These are phyloP conservation scores for Hymenoscyphus fraxineus DNA, from an alignment of 2,329 filamentous ascomycete genomes.

Conservation along the genomic window DNA sequence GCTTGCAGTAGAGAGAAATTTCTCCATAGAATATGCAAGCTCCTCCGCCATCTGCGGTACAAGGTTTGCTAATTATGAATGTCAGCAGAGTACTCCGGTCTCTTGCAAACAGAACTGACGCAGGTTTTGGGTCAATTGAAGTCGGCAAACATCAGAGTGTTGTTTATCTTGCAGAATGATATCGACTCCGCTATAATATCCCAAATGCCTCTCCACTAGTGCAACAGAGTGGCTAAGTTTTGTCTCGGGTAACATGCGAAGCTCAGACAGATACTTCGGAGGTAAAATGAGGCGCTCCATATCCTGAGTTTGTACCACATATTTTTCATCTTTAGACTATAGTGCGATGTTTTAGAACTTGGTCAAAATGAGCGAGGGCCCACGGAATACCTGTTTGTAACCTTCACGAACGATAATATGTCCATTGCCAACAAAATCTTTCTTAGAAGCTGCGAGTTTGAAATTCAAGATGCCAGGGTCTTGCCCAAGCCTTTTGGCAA, in stretches of 20 bases:
- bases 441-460: background rate
- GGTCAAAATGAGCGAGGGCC: background rate
- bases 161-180: background rate
- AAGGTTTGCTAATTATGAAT: background rate
- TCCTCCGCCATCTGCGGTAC: conserved; percentile 2
- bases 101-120: background rate
- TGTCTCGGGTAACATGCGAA: conserved; percentile 6
- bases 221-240: conserved; percentile 6
- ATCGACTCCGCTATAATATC: conserved; percentile 5
- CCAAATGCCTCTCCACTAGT: conserved; percentile 3
- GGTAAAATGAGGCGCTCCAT: background rate
- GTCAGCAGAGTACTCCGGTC: background rate
- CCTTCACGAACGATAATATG: background rate
- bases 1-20: background rate
- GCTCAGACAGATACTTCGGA: conserved; percentile 6
- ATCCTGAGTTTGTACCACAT: conserved; percentile 1
- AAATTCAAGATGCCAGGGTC: background rate
- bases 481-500: background rate
- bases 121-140: background rate
- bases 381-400: background rate
- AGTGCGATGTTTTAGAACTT: background rate
- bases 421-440: background rate
- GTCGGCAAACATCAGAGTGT: conserved; percentile 4
- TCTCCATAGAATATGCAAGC: background rate
- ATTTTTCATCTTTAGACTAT: conserved; percentile 2